These are phyloP conservation scores for Schizosaccharomyces cryophilus DNA, from an alignment of 805 yeast species.

Conservation along the genomic window DNA sequence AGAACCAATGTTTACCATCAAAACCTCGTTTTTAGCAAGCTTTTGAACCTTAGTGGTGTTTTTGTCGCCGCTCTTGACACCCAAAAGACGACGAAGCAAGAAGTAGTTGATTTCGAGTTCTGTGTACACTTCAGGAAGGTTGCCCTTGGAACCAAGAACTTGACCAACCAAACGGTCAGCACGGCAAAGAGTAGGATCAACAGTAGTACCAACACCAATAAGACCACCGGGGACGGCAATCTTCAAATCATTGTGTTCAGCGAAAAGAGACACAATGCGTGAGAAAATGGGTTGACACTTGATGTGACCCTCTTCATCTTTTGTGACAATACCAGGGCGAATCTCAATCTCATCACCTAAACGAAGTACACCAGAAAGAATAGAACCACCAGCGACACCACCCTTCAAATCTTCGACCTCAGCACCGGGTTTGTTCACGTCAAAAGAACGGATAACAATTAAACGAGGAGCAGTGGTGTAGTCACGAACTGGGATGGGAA, in stretches of 20 bases:
- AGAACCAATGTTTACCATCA: slow-evolving; percentile 97
- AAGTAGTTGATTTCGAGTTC: slow-evolving; percentile 95
- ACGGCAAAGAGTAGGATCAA: slow-evolving; percentile 95
- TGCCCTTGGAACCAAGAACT: slow-evolving; percentile 93
- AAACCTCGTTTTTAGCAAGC: slow-evolving; percentile 77
- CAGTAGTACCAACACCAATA: slow-evolving; percentile 97
- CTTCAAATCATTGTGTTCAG: slow-evolving; percentile 91
- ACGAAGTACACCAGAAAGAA: slow-evolving; percentile 86
- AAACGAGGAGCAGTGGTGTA: slow-evolving; percentile 80
- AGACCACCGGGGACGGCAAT: slow-evolving; percentile 99
- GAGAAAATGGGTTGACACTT: slow-evolving; percentile 93
- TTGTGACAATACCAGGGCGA: slow-evolving; percentile 96
- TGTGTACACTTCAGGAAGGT: slow-evolving; percentile 84
- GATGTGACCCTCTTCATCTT: slow-evolving; percentile 65
- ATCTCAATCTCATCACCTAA: slow-evolving; percentile 96
- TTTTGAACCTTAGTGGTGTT: slow-evolving; percentile 82
- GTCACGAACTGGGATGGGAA: slow-evolving; percentile 93
- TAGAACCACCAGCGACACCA: slow-evolving; percentile 99
- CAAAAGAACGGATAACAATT: slow-evolving; percentile 93
- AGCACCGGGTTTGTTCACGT: slow-evolving; percentile 96
- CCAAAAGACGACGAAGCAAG: slow-evolving; percentile 83
- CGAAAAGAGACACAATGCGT: slow-evolving; percentile 76
- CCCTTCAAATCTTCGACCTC: slow-evolving; percentile 93
- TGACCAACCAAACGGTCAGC: slow-evolving; percentile 98
- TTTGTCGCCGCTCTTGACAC: slow-evolving; percentile 85